phyloP scores from a whole-genome alignment of 257 asterid species.

The Mitragyna speciosa region DNA sequence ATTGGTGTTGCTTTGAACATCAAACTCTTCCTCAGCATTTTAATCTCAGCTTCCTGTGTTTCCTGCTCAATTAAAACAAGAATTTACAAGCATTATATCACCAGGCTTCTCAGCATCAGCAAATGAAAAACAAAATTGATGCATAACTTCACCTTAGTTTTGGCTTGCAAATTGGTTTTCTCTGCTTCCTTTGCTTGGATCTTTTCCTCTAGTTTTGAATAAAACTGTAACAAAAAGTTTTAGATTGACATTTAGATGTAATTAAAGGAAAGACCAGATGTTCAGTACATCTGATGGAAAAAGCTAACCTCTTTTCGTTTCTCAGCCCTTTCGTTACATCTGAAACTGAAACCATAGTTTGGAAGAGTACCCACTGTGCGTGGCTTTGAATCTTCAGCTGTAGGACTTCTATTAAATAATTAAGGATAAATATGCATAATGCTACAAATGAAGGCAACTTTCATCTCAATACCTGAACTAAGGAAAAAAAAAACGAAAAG shows the following conservation, averaged over 20 bases:
- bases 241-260: conserved; percentile 12
- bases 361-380: conserved; percentile 76
- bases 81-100: conserved; percentile 10
- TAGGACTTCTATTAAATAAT: conserved; percentile 55
- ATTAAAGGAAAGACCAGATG: conserved; percentile 1
- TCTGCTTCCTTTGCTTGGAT: conserved; percentile 91
- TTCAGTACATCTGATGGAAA: conserved; percentile 8
- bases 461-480: neutral
- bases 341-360: conserved; percentile 71
- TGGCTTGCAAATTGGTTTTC: conserved; percentile 68
- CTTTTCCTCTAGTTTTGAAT: conserved; percentile 89
- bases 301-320: conserved; percentile 81
- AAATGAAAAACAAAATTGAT: neutral
- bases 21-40: conserved; percentile 74
- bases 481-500: neutral
- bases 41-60: conserved; percentile 86
- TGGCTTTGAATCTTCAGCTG: conserved; percentile 59
- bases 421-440: conserved; percentile 45
- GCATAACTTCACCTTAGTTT: conserved; percentile 54
- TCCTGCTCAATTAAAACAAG: conserved; percentile 50
- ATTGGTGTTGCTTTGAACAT: conserved; percentile 93
- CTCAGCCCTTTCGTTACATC: conserved; percentile 95
- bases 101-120: conserved; percentile 4
- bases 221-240: conserved; percentile 48
- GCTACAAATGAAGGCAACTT: neutral